Base-by-base conservation (phyloP, 176 grass and related monocot species). In the Poa pratensis region DNA sequence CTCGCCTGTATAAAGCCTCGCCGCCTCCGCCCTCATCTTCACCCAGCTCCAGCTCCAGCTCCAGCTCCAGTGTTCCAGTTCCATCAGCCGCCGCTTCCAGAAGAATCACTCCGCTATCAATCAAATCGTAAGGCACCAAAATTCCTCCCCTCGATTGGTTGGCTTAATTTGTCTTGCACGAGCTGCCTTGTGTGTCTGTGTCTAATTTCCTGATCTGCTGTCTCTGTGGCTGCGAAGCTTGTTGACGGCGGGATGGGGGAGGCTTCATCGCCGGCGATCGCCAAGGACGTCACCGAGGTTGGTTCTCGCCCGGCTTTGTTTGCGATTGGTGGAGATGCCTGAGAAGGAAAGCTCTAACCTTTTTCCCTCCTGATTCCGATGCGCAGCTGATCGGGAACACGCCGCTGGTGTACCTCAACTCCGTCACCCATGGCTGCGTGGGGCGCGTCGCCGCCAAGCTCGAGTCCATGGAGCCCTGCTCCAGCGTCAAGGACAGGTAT, bases 391-490 rank as follows among this genome's bases (percentile, higher is more conserved):
- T 94, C 83, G 96, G 96, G 62, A 98, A 94, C 52, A 98, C 96
- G 24, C 96, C 93, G 35, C 45, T 98, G 83, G 93, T 98, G 88
- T 98, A 94, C 84, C 91, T 98, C 27, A 95, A 89, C 87, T 92
- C 92, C 60, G 91, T 98, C 26, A 84, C 93, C 5, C 73, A 83
- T 9, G 96, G 96, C 0, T 95, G 93, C 68, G 87, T 87, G 0
- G 96, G n/a, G 1, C 87, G 86, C 28, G 81, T 98, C 82, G 96
- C 91, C 22, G 96, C 96, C 48, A 98, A 98, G 85, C 78, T 96
- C 74, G 96, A 95, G 88, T 87, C 82, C 80, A 98, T 98, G 96
- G 96, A 98, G 81, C 96, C 93, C 15, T 98, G 96, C 84, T 98
- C 93, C 83, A 98, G 96, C 83, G 91, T 98, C 83, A 98, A 98